Base-by-base conservation (phyloP, 345 rosid genomes). In the Adansonia digitata region DNA sequence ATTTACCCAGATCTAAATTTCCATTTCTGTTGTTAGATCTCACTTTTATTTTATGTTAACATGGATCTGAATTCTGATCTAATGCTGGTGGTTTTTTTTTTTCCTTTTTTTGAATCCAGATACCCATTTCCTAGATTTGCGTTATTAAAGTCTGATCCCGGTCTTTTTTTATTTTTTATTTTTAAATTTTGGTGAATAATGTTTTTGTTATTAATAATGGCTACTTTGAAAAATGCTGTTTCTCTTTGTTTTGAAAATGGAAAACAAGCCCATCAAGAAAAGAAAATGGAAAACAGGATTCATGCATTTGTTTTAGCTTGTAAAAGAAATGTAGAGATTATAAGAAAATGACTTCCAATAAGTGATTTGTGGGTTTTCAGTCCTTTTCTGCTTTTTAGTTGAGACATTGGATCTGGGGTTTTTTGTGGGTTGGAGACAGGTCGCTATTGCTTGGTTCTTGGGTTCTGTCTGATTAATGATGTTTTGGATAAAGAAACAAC, bases 21-120 rank as follows among this genome's bases (percentile, higher is more conserved):
- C 71, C 15, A 4, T 29, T 59, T 43, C 27, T 12, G 22, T 6
- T 0, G 15, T 20, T 52, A 37, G 78, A 68, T 74, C 64, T 68
- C 63, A 52, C 22, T n/a, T 20, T 26, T 10, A 2, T 1, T 66
- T 72, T 3, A 37, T 69, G 26, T 51, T 4, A 31, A 45, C 20
- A 52, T 69, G 55, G 75, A 73, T 80, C 72, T n/a, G n/a, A n/a
- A n/a, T n/a, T n/a, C n/a, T 80, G 73, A 70, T 66, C 53, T 66
- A 22, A 2, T 24, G 46, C 45, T 22, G 37, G 22, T 70, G 62
- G 42, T 56, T 40, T 8, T 22, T 12, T 39, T 65, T 9, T 5
- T 56, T 40, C 3, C 12, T 12, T 39, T 65, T 9, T 5, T 1
- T 66, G 71, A 66, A 66, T 66, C 29, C 29, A 2, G 71, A 66